Conservation (phyloP, 306 rosid species). For the Mimosa bimucronata region DNA sequence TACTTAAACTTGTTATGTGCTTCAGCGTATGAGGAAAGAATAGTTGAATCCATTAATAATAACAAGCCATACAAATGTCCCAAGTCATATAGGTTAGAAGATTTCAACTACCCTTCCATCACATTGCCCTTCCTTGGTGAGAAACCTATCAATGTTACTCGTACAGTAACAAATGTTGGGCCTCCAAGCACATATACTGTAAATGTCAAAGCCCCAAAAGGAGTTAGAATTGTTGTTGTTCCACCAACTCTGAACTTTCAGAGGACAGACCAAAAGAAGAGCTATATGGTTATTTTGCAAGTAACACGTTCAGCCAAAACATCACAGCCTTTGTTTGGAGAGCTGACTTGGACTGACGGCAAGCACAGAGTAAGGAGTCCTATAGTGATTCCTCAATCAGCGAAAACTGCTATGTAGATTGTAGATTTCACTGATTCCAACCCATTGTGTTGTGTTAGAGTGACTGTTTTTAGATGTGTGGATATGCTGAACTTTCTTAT, state of each 20-base stretch:
- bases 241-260: conserved; percentile 48
- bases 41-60: background rate
- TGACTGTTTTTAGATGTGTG: too few relatives aligned
- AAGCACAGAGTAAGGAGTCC: conserved; percentile 56
- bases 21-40: background rate
- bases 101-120: conserved; percentile 70
- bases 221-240: conserved; percentile 41
- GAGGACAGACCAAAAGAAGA: conserved; percentile 49
- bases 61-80: background rate
- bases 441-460: background rate
- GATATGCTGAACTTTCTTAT: too few relatives aligned
- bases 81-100: conserved; percentile 27
- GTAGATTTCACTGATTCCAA: background rate
- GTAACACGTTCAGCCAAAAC: background rate
- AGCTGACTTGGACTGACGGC: conserved; percentile 52
- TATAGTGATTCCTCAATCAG: background rate
- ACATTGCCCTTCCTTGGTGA: conserved; percentile 29
- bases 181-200: conserved; percentile 50
- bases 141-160: conserved; percentile 28
- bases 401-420: background rate
- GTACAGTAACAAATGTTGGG: conserved; percentile 61
- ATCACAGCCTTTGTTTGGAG: conserved; percentile 19
- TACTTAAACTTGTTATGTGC: background rate
- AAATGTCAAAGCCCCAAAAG: conserved; percentile 32
- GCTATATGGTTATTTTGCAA: conserved; percentile 41